phyloP scores from a whole-genome alignment of 108 stramenopile genomes.

The Cyclotella kingstonii region DNA sequence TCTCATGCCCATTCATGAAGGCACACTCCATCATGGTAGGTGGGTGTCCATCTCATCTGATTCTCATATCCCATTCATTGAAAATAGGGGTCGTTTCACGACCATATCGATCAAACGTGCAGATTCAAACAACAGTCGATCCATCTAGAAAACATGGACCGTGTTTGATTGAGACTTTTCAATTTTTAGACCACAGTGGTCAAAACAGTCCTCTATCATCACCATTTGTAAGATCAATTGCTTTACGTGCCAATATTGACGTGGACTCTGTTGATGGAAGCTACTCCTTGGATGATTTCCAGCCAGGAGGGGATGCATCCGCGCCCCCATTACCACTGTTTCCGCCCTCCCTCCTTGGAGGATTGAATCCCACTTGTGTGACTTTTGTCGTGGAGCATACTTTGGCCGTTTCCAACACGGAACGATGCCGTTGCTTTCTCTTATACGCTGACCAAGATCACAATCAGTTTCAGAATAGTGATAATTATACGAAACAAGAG shows the following conservation, averaged over 20 bases:
- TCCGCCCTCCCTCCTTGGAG: constrained; percentile 25
- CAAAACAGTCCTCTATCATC: not conserved
- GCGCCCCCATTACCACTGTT: constrained; percentile 27
- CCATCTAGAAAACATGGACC: constrained; percentile 7
- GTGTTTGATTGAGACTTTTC: constrained; percentile 30
- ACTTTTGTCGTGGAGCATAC: constrained; percentile 66
- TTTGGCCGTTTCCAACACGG: constrained; percentile 58
- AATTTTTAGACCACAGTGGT: constrained; percentile 3
- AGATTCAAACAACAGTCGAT: constrained; percentile 18
- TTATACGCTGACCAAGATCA: constrained; percentile 44
- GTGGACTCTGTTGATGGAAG: constrained; percentile 77
- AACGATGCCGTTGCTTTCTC: constrained; percentile 58
- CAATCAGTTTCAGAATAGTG: too few species aligned
- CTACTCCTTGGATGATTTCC: constrained; percentile 35
- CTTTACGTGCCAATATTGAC: constrained; percentile 56
- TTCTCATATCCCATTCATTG: not conserved
- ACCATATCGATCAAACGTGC: constrained; percentile 51
- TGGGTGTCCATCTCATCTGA: too few species aligned
- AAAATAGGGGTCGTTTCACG: constrained; percentile 39
- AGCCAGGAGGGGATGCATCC: constrained; percentile 7
- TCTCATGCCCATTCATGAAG: too few species aligned
- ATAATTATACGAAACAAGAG: too few species aligned
- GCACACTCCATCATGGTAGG: too few species aligned
- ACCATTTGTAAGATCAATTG: constrained; percentile 43
- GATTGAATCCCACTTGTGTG: constrained; percentile 19